These are phyloP conservation scores for Smittium mucronatum DNA, from an alignment of 371 early-diverging fungal species.

Conservation along the genomic window DNA sequence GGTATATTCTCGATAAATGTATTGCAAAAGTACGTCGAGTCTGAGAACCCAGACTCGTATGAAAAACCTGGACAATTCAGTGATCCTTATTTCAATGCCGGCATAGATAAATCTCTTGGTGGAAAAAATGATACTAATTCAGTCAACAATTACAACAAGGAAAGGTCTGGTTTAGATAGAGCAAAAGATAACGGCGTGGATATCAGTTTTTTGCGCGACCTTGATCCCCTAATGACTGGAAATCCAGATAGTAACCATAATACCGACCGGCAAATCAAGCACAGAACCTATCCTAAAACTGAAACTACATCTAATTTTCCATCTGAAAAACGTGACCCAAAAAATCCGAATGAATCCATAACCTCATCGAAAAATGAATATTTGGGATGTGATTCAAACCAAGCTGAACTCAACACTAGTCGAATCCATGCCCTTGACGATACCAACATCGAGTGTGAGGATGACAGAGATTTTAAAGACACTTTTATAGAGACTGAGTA, in stretches of 20 bases:
- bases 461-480: not conserved
- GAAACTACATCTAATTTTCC: no score
- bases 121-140: not conserved
- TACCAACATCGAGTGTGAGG: not conserved
- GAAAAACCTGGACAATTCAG: not conserved
- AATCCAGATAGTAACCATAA: not conserved
- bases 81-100: not conserved
- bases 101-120: not conserved
- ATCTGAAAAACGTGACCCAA: not conserved
- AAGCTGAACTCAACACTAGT: not conserved
- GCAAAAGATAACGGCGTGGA: no score
- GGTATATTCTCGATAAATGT: not conserved
- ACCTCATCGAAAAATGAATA: not conserved
- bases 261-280: not conserved
- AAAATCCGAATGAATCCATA: not conserved
- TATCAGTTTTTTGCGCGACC: not conserved
- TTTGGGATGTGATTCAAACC: not conserved
- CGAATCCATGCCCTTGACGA: not conserved
- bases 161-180: no score
- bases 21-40: not conserved
- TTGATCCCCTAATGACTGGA: not conserved
- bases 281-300: no score
- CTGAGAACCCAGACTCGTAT: not conserved
- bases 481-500: not conserved
- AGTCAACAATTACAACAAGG: no score